Evolutionary conservation across 192 early-diverging fungal species (phyloP).

Genomic region (Backusella australiensis): DNA sequence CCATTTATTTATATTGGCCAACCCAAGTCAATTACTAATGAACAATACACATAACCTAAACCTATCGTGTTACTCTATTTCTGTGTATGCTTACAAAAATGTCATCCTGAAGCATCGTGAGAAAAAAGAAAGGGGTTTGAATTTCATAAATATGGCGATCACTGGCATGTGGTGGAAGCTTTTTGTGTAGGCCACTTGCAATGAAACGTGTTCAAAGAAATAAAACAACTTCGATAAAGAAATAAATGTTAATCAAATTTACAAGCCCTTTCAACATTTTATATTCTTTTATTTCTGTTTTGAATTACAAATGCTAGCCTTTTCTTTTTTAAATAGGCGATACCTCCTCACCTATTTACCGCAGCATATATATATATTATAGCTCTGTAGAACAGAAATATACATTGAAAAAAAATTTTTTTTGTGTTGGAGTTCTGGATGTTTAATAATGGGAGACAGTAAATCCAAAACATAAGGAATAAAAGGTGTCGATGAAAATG

Average conservation of each 20-base stretch:
- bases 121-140: background rate
- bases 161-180: background rate
- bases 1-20: no score
- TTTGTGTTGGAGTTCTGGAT: background rate
- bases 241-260: background rate
- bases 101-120: background rate
- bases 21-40: no score
- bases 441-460: background rate
- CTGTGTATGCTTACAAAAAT: background rate
- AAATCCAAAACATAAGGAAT: background rate
- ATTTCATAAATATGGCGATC: background rate
- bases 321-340: background rate
- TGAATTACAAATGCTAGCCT: background rate
- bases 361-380: background rate
- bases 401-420: background rate
- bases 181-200: background rate
- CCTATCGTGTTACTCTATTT: background rate
- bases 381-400: background rate
- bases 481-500: background rate
- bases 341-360: background rate
- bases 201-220: background rate
- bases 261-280: background rate
- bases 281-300: background rate
- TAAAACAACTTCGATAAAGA: background rate
- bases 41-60: no score